These are phyloP conservation scores for Bacterosira constricta DNA, from an alignment of 108 stramenopile genomes.

Conservation along the genomic window DNA sequence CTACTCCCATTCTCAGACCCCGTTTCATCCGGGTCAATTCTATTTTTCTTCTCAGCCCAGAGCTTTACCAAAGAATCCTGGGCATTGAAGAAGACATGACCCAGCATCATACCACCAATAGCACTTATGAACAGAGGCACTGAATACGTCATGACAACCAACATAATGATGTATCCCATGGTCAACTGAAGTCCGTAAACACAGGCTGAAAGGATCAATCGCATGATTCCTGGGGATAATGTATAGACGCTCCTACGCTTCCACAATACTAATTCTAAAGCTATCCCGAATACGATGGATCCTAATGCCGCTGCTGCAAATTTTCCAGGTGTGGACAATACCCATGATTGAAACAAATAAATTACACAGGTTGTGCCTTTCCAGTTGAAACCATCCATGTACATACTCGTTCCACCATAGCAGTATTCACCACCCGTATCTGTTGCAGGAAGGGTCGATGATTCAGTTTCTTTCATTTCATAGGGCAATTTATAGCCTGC, in stretches of 20 bases:
- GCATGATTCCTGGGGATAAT: constrained; percentile 40
- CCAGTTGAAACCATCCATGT: constrained; percentile 89
- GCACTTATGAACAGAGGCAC: constrained; percentile 66
- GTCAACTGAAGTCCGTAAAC: constrained; percentile 78
- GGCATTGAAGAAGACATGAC: constrained; percentile 80
- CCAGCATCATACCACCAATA: constrained; percentile 68
- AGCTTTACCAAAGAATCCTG: constrained; percentile 56
- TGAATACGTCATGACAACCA: constrained; percentile 84
- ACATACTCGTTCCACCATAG: constrained; percentile 84
- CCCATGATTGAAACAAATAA: constrained; percentile 69
- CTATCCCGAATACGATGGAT: constrained; percentile 62
- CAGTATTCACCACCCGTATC: constrained; percentile 54
- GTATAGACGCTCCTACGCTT: constrained; percentile 53
- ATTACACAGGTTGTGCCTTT: constrained; percentile 72
- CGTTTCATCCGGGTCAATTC: not conserved
- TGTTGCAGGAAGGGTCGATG: not conserved
- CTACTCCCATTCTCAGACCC: not conserved
- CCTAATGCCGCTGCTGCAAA: constrained; percentile 61
- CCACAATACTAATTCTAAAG: constrained; percentile 59
- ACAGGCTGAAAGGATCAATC: constrained; percentile 56
- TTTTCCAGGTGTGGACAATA: constrained; percentile 57
- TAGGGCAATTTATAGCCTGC: constrained; percentile 33
- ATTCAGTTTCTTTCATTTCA: constrained; percentile 4
- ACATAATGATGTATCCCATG: constrained; percentile 85
- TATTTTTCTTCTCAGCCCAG: constrained; percentile 10